Percentiles rank a stretch among this genome's conserved stretches.
Conservation (phyloP, 805 yeast genomes). For the Lipomyces japonicus region DNA sequence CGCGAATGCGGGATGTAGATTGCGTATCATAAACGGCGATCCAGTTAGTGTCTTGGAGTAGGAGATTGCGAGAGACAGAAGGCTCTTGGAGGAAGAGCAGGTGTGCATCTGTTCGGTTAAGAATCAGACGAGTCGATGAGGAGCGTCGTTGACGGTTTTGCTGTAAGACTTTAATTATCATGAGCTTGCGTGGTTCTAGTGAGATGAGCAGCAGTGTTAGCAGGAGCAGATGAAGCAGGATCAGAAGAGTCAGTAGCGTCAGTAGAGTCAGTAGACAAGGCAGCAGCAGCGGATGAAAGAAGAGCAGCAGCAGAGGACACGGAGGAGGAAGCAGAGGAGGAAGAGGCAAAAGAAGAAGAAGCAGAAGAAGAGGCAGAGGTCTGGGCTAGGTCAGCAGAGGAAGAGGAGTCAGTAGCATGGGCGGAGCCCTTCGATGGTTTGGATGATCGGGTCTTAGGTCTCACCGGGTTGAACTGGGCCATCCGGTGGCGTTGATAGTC, state of each 20-base stretch:
- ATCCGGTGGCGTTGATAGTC: neutral
- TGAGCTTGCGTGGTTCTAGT: neutral
- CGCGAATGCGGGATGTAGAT: too few relatives aligned
- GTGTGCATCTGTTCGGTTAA: neutral
- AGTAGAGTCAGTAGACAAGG: too few relatives aligned
- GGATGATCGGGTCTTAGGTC: neutral
- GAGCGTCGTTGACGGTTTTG: neutral
- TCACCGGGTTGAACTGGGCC: neutral
- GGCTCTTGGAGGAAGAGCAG: neutral
- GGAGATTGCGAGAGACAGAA: neutral
- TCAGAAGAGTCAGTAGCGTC: neutral
- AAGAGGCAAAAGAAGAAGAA: too few relatives aligned
- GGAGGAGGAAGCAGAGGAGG: too few relatives aligned
- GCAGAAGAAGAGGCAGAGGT: too few relatives aligned
- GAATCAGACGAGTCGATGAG: neutral
- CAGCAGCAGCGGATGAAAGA: too few relatives aligned
- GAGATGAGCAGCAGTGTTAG: neutral
- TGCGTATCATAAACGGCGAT: conserved; percentile 52
- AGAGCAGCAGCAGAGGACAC: too few relatives aligned
- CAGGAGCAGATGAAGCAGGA: neutral
- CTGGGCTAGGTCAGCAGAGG: too few relatives aligned
- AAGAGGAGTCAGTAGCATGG: too few relatives aligned
- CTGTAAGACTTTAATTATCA: neutral
- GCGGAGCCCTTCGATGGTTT: too few relatives aligned
- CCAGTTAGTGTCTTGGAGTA: neutral